phyloP scores from a whole-genome alignment of 257 asterid species.

The Solanum bulbocastanum region DNA sequence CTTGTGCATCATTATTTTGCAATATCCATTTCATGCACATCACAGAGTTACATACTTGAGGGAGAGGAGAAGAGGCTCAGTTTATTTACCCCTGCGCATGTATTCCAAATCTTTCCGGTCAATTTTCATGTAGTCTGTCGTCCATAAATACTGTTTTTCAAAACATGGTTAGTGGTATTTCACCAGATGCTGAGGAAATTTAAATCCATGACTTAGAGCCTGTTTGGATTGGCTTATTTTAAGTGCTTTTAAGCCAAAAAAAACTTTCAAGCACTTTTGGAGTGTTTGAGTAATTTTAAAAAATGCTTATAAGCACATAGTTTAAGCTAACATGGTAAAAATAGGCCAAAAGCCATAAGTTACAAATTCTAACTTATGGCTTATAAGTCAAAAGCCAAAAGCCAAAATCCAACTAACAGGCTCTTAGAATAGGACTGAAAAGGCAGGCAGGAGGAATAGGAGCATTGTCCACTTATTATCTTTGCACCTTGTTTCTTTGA shows the following conservation, averaged over 20 bases:
- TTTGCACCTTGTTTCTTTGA: not conserved
- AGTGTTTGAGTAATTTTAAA: not conserved
- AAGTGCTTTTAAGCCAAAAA: not conserved
- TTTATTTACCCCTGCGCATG: not conserved
- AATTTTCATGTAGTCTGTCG: not conserved
- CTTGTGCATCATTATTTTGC: not conserved
- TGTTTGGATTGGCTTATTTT: not conserved
- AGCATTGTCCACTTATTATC: not conserved
- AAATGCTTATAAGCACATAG: not conserved
- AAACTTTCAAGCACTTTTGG: not conserved
- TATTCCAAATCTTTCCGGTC: not conserved
- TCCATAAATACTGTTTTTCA: not conserved
- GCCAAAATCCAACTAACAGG: not conserved
- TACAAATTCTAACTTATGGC: not conserved
- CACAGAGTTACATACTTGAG: not conserved
- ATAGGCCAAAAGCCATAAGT: not conserved
- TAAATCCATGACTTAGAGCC: not conserved
- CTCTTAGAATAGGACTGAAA: not conserved
- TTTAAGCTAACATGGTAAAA: not conserved
- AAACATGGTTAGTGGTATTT: not conserved
- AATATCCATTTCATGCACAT: not conserved
- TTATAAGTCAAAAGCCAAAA: not conserved
- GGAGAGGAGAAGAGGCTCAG: not conserved
- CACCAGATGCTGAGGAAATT: not conserved
- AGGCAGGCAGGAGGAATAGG: not conserved